Base-by-base conservation (phyloP, 495 filamentous ascomycete species). In the Diplogelasinospora grovesii region DNA sequence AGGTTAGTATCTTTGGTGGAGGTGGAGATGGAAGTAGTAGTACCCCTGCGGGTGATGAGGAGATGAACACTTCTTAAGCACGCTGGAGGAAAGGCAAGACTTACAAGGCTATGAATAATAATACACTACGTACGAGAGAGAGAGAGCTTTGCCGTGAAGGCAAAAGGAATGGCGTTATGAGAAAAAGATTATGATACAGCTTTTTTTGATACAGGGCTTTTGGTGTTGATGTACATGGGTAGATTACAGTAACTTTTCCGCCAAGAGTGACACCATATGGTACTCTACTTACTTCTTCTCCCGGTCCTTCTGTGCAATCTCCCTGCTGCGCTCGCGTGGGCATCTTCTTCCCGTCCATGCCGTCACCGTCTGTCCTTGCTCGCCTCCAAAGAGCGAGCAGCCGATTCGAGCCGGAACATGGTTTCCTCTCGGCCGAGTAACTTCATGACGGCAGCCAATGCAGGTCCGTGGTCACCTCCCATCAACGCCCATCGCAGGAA, bases 1-100 rank as follows among this genome's bases (percentile, higher is more conserved):
- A 96, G 63, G 82, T 80, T 51, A 82, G 78, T 58, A 68, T 98
- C 0, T 98, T 98, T 61, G n/a, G n/a, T n/a, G n/a, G n/a, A n/a
- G n/a, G n/a, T 45, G 54, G 5, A 31, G 36, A n/a, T 18, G 25
- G 16, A 36, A 19, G 33, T 19, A 22, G 6, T 11, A 28, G 10
- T 9, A 9, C 26, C 26, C 26, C 2, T 28, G 26, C 26, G 26
- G 26, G 10, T 28, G 26, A 11, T 9, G 26, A 13, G 14, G 6
- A 13, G 26, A 13, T 6, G 26, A 13, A 28, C 26, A 28, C 5
- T 20, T n/a, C n/a, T n/a, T n/a, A n/a, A 24, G 10, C 6, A 20
- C 5, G 7, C 11, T 22, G 20, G 18, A 28, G 26, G 14, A 28
- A n/a, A n/a, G n/a, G n/a, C n/a, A n/a, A n/a, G n/a, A n/a, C n/a